Conservation (phyloP, 108 stramenopile species). For the Seminavis robusta region DNA sequence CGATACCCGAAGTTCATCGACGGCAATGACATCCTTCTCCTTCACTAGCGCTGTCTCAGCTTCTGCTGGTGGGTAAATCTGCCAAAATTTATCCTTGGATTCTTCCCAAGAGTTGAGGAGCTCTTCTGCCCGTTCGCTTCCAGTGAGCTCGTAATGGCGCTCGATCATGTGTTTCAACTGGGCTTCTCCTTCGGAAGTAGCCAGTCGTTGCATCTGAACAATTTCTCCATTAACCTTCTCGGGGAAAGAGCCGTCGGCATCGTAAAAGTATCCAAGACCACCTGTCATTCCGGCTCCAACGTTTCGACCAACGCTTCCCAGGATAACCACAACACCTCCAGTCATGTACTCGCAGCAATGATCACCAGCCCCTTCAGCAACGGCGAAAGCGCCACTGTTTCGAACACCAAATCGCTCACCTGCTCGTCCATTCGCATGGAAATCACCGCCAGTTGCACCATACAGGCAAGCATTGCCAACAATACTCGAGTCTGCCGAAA, state of each 20-base stretch:
- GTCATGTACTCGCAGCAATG: constrained; percentile 99
- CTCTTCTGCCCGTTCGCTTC: constrained; percentile 77
- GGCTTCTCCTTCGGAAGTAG: constrained; percentile 62
- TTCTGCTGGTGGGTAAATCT: constrained; percentile 87
- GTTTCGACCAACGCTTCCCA: constrained; percentile 92
- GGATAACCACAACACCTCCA: constrained; percentile 88
- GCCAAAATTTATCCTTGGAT: constrained; percentile 80
- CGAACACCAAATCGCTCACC: constrained; percentile 97
- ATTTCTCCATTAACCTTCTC: constrained; percentile 90
- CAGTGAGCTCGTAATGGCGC: constrained; percentile 87
- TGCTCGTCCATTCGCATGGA: constrained; percentile 92
- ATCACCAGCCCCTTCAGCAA: constrained; percentile 96
- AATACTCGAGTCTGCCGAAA: constrained; percentile 88
- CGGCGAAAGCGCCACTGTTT: constrained; percentile 93
- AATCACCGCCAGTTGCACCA: constrained; percentile 94
- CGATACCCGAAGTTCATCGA: constrained; percentile 45
- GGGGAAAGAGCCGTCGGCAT: constrained; percentile 68
- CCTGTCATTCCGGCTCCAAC: constrained; percentile 97
- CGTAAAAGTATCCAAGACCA: constrained; percentile 93
- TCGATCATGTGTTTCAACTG: constrained; percentile 84
- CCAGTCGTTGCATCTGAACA: constrained; percentile 78
- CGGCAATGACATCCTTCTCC: constrained; percentile 18
- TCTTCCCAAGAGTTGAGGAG: constrained; percentile 88
- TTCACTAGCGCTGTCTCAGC: constrained; percentile 52
- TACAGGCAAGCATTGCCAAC: constrained; percentile 96